phyloP scores from a whole-genome alignment of 2,329 filamentous ascomycete species.

The Fusarium sacchari region DNA sequence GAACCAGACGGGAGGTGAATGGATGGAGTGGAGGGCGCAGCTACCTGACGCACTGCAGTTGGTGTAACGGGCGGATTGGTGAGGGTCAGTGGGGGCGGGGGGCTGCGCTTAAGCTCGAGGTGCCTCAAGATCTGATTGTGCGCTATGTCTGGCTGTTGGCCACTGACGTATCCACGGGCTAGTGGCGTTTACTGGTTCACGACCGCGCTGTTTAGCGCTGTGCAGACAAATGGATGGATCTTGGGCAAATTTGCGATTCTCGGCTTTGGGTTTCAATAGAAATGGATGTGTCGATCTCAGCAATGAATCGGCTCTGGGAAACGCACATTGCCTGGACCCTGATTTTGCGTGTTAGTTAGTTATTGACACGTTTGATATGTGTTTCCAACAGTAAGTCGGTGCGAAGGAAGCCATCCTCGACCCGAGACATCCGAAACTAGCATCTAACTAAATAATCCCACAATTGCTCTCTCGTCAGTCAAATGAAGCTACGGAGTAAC shows the following conservation, averaged over 20 bases:
- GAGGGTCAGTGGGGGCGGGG: slow-evolving; percentile 33
- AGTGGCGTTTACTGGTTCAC: slow-evolving; percentile 32
- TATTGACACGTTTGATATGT: neutral
- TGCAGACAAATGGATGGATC: slow-evolving; percentile 11
- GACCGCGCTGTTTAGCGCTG: slow-evolving; percentile 26
- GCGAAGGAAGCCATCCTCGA: neutral
- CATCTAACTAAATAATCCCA: neutral
- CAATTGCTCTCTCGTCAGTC: neutral
- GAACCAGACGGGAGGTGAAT: neutral
- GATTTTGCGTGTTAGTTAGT: neutral
- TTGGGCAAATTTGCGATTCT: slow-evolving; percentile 5
- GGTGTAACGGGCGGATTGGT: slow-evolving; percentile 15
- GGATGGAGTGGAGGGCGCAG: slow-evolving; percentile 8
- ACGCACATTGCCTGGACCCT: neutral
- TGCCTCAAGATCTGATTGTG: slow-evolving; percentile 10
- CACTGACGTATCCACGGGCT: slow-evolving; percentile 28
- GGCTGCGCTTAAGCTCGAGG: slow-evolving; percentile 24
- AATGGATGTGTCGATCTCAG: slow-evolving; percentile 3
- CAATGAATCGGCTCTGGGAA: neutral
- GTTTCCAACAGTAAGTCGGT: neutral
- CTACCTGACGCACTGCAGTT: neutral
- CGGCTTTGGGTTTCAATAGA: slow-evolving; percentile 1
- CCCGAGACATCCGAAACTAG: slow-evolving; percentile 26
- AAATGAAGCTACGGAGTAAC: slow-evolving; percentile 8
- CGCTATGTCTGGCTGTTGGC: slow-evolving; percentile 22